Base-by-base conservation (phyloP, 2,329 filamentous ascomycete genomes). In the Ophioceras dolichostomum region DNA sequence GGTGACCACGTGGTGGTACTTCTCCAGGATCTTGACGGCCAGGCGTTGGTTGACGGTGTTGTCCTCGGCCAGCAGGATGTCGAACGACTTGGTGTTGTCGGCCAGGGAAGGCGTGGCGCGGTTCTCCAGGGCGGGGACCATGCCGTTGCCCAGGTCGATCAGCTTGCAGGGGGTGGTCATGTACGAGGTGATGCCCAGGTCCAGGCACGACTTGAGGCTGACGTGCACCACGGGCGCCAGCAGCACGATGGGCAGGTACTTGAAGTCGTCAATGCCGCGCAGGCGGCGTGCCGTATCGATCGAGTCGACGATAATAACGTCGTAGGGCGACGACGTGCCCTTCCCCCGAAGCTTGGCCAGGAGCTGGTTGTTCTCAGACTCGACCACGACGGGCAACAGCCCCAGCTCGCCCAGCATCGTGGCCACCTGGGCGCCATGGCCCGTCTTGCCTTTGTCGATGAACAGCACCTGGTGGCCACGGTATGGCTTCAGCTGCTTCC, bases 161-260 rank as follows among this genome's bases (percentile, higher is more conserved):
- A 89, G 76, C 51, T 89, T 74, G 61, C 91, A 96, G 8, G 91
- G 91, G 13, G 87, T 94, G 2, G 91, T 96, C 87, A 96, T 95
- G 60, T 95, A 96, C 36, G 88, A 95, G n/a, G 88, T 93, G 48
- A 98, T 94, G 44, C 91, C 89, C 45, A 96, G 72, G 56, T 96
- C 91, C 41, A 96, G 65, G 41, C 89, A 91, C 3, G 86, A 91
- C 64, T 94, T 94, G 49, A 98, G 70, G 57, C 79, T 93, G 47
- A 96, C 86, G 43, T 88, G 84, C 10, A 96, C 87, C 26, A 86
- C 68, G 0, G 89, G 87, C 32, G 87, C 91, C 32, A 96, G 64
- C 43, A 96, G 74, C 31, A 98, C 89, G 46, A 98, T 88, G 3
- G 91, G 91, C 32, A 95, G 86, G 55, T 95, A 96, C 64, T 95